A percentile compares a stretch with the other conserved stretches of the same genome.
phyloP scores from a whole-genome alignment of 2,329 filamentous ascomycete species.

The Hymenoscyphus salicellus region DNA sequence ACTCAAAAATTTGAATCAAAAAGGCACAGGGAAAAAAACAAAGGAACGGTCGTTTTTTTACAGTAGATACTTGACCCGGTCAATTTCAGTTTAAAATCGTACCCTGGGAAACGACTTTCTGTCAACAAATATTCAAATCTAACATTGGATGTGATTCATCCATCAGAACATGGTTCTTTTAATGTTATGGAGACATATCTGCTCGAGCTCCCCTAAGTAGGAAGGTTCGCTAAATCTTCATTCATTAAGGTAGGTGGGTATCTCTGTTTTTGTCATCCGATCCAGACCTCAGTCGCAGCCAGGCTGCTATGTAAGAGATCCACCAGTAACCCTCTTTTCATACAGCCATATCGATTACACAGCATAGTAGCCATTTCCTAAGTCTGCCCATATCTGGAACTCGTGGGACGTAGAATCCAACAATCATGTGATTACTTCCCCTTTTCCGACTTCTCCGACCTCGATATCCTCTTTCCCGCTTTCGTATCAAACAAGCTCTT shows the following conservation, averaged over 20 bases:
- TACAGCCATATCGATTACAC: neutral
- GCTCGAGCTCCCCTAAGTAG: neutral
- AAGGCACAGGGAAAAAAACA: too few relatives aligned
- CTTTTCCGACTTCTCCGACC: slow-evolving; percentile 1
- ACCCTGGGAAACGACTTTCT: neutral
- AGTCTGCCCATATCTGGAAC: neutral
- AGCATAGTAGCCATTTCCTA: neutral
- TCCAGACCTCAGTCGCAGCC: neutral
- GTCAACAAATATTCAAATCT: neutral
- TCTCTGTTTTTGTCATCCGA: neutral
- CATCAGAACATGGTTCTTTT: neutral
- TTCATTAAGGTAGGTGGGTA: neutral
- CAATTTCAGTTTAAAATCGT: too few relatives aligned
- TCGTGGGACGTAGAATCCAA: neutral
- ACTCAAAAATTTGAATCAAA: too few relatives aligned
- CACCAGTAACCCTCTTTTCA: neutral
- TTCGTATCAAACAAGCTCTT: slow-evolving; percentile 71
- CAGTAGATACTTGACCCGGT: too few relatives aligned
- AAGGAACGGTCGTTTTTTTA: too few relatives aligned
- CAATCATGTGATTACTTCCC: neutral
- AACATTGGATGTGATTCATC: neutral
- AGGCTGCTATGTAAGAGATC: neutral
- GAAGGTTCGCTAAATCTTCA: slow-evolving; percentile 1
- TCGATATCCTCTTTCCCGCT: slow-evolving; percentile 47
- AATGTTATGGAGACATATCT: neutral